These are phyloP conservation scores for Talaromyces adpressus DNA, from an alignment of 495 filamentous ascomycete species.

Conservation along the genomic window DNA sequence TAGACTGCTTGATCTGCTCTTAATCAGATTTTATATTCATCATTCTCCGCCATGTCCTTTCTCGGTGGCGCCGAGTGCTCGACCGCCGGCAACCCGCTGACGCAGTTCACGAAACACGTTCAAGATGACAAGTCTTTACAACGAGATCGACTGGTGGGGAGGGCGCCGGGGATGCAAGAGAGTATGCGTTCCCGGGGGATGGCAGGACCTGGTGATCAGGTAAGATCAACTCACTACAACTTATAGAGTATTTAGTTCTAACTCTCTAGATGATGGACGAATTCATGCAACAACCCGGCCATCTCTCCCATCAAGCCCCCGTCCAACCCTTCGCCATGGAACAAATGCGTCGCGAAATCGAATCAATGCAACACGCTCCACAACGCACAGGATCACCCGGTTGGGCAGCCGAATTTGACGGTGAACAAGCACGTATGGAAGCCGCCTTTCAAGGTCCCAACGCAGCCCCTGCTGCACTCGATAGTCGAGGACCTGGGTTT, in stretches of 20 bases:
- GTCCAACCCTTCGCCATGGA: slow-evolving; percentile 61
- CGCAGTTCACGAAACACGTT: slow-evolving; percentile 92
- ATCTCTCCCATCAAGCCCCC: slow-evolving; percentile 42
- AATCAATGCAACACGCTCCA: slow-evolving; percentile 50
- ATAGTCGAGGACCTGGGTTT: slow-evolving; percentile 51
- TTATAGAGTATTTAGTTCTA: slow-evolving; percentile 13
- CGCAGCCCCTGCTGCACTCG: slow-evolving; percentile 30
- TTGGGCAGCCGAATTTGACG: slow-evolving; percentile 69
- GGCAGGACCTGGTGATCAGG: slow-evolving; percentile 56
- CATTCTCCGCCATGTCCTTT: slow-evolving; percentile 66
- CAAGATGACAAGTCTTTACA: slow-evolving; percentile 92
- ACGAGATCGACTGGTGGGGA: slow-evolving; percentile 74
- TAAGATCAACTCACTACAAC: slow-evolving; percentile 20
- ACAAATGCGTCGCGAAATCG: slow-evolving; percentile 58
- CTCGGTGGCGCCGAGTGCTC: slow-evolving; percentile 95
- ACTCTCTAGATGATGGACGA: slow-evolving; percentile 76
- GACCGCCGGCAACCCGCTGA: slow-evolving; percentile 89
- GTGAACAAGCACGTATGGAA: slow-evolving; percentile 71
- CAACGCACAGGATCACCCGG: slow-evolving; percentile 49
- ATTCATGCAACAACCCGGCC: slow-evolving; percentile 70
- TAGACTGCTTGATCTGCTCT: background rate
- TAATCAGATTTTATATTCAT: background rate
- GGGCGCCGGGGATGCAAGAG: slow-evolving; percentile 59
- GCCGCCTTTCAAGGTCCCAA: slow-evolving; percentile 59
- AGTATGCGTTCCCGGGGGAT: slow-evolving; percentile 55